Evolutionary conservation across 2,329 filamentous ascomycete species (phyloP), one percentile per base, ranked within the genome.

Genomic region (Clonostachys rosea): DNA sequence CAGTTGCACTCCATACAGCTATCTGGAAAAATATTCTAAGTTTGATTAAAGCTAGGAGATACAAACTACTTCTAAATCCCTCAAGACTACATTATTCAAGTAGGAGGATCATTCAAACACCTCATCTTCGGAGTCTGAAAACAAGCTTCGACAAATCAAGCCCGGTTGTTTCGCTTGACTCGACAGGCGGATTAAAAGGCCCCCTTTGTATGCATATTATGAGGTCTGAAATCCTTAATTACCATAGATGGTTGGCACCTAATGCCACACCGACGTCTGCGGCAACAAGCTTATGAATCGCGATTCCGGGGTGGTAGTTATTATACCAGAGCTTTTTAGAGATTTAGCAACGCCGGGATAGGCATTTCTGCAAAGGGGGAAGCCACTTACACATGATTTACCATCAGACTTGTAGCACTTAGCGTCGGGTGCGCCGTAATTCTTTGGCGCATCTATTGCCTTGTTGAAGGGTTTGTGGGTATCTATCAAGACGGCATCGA

Each of bases 371-470:
- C 12, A 14, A 16, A 16, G n/a, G 11, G 40, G 42, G 5, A 6
- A 8, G 13, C 4, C 11, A 57, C 59, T 43, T 51, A 62, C 59
- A 48, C 73, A 75, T 11, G 63, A 70, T 13, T 57, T 61, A 5
- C 73, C 73, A 41, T 75, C 59, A 0, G 47, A 53, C 36, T 71
- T 68, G 24, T 57, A 67, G 54, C 72, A 75, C 1, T 60, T 66
- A 2, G 69, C 67, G 41, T 75, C 60, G 2, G 64, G 66, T 0
- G 69, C 58, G 2, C 71, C 72, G 44, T 73, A 75, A 0, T 56
- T 58, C 0, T 51, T 57, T 0, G 73, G 73, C 43, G 72, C 62
- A 6, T 65, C 56, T 17, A 77, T 58, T 1, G 68, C 72, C 16
- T 55, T 60, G 52, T 71, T 65, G 50, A 76, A 76, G 0, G 68